Base-by-base conservation (phyloP, 1,284 basidiomycete genomes). In the Tylopilus orsonianus region DNA sequence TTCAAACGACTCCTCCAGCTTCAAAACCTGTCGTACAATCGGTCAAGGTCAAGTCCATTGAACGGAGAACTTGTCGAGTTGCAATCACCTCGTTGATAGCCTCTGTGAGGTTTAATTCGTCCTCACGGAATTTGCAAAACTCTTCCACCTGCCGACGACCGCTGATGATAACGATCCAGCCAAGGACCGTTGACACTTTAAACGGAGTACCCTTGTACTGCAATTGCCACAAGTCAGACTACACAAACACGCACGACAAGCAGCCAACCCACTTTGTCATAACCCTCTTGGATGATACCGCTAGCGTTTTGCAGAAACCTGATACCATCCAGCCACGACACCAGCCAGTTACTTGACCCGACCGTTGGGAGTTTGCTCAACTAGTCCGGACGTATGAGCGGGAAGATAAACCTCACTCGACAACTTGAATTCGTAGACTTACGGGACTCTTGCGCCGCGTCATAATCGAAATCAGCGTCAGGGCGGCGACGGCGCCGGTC, bases 91-190 rank as follows among this genome's bases (percentile, higher is more conserved):
- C 48, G 5, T 33, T 19, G 4, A 19, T 18, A 12, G 33, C 55
- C 26, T 55, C 52, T 14, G 23, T 3, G 12, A 43, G 41, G 20
- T 18, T 56, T 5, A 54, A 9, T 23, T 56, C 53, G 27, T 74
- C 69, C 18, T 75, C 74, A 0, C 66, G 62, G 4, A 69, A 68
- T 26, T 59, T 71, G 5, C 67, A 61, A 9, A 79, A 36, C 22
- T 79, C 77, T 5, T 77, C 71, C 5, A 74, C 58, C 18, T 68
- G 54, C 19, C 68, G 58, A 0, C 55, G 61, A 8, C 66, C 69
- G 24, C 60, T 68, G 2, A 75, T 49, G 14, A 79, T 33, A 5
- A 80, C 65, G 1, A 71, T 50, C 77, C 77, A 80, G 39, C 55
- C 53, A 16, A 64, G 57, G 5, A 71, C 38, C 0, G 62, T 57